A percentile compares a stretch with the other conserved stretches of the same genome.
Evolutionary conservation across 2,329 filamentous ascomycete genomes (phyloP).

Genomic region (Fusarium solani-melongenae): DNA sequence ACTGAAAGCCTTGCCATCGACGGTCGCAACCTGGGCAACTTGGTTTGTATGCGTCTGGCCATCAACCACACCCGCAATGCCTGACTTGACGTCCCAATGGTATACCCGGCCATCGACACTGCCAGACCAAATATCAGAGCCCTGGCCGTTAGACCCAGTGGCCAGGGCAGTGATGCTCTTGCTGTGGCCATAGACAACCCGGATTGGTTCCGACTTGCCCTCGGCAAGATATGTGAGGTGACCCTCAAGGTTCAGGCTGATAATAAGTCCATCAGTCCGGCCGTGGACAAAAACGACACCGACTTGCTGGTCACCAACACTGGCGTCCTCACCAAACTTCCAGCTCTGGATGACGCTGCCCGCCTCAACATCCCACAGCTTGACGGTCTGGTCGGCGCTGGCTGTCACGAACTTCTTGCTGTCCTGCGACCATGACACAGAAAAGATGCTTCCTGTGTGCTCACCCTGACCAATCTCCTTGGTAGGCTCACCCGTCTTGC

Average conservation of each 20-base stretch:
- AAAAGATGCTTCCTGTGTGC: conserved; percentile 93
- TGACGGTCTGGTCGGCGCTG: conserved; percentile 93
- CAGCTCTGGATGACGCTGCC: conserved; percentile 84
- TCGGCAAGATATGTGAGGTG: conserved; percentile 90
- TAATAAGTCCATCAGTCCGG: conserved; percentile 85
- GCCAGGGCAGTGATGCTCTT: conserved; percentile 86
- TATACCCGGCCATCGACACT: conserved; percentile 91
- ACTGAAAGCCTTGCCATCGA: conserved; percentile 76
- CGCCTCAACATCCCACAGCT: conserved; percentile 89
- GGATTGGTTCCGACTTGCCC: conserved; percentile 75
- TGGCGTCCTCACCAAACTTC: conserved; percentile 83
- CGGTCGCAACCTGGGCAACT: conserved; percentile 78
- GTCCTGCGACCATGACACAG: conserved; percentile 89
- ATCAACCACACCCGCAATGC: conserved; percentile 76
- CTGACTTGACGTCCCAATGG: conserved; percentile 81
- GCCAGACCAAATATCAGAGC: conserved; percentile 82
- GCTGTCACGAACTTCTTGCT: conserved; percentile 89
- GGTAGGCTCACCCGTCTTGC: conserved; percentile 89
- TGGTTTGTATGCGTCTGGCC: conserved; percentile 89
- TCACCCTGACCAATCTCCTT: conserved; percentile 82
- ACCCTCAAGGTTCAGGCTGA: conserved; percentile 88
- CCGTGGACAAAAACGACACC: conserved; percentile 91
- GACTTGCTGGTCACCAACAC: conserved; percentile 87
- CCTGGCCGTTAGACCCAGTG: conserved; percentile 59
- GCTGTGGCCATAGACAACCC: conserved; percentile 86